Base-by-base conservation (phyloP, 2,329 filamentous ascomycete species). In the Geoglossum cookeanum region DNA sequence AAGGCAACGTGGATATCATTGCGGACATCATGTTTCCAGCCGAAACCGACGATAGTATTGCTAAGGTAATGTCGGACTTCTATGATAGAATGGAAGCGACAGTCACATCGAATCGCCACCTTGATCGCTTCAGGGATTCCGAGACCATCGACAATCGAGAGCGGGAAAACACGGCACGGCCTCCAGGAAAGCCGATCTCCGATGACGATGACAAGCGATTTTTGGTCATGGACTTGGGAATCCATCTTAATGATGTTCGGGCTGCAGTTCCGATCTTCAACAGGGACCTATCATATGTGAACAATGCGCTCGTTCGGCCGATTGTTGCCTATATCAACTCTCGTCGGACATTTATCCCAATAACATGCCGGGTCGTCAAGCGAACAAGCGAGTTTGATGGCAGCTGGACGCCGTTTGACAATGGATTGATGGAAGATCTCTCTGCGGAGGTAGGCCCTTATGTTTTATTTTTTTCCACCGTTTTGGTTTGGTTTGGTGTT, bases 321-420 rank as follows among this genome's bases (percentile, higher is more conserved):
- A 98, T 98, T 60, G 90, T 98, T 45, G 92, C 92, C 5, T 98
- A 97, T 68, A 97, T 98, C 71, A 98, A 98, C 70, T 87, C 88
- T 47, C 87, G 89, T 68, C 84, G 84, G 66, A 94, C 91, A 0
- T 97, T 95, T 66, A 97, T 98, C 48, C 92, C 92, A 30, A 88
- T 98, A 64, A 86, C 84, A 64, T 97, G 92, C 71, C 85, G 91
- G 60, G 87, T 98, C 54, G 88, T 97, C 61, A 98, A 98, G 73
- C 81, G 83, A 5, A 78, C 83, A 17, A 78, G 78, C 59, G 92
- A 98, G 68, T 98, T 98, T 65, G 87, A 97, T 68, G 92, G 92
- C 37, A 87, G 85, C 63, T 97, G 92, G 92, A 91, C 90, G 3
- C 78, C 94, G 32, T 97, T 86, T 67, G 92, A 98, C 69, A 92